A percentile compares a stretch with the other conserved stretches of the same genome.
Conservation (phyloP, 495 filamentous ascomycete species). For the Delitschia confertaspora region DNA sequence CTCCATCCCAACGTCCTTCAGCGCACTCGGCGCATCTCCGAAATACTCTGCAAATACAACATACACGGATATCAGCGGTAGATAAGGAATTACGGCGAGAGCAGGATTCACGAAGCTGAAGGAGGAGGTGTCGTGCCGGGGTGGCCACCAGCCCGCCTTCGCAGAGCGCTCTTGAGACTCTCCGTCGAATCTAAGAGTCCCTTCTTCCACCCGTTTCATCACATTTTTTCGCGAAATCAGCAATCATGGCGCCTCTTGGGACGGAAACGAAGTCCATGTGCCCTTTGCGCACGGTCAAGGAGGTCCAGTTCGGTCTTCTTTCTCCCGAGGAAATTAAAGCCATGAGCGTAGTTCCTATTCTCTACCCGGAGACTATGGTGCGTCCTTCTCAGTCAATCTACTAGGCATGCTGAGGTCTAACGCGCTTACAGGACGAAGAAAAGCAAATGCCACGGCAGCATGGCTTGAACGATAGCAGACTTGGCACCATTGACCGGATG, state of each 20-base stretch:
- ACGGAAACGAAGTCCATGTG: constrained; percentile 56
- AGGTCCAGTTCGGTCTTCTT: constrained; percentile 96
- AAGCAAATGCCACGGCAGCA: constrained; percentile 75
- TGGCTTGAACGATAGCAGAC: constrained; percentile 85
- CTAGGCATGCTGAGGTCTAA: constrained; percentile 1
- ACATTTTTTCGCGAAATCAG: constrained; percentile 16
- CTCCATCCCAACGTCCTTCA: constrained; percentile 10
- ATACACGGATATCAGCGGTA: too few species aligned
- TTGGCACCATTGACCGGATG: constrained; percentile 89
- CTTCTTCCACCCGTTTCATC: neutral
- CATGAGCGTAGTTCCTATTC: constrained; percentile 87
- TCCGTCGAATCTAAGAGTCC: neutral
- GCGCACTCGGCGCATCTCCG: constrained; percentile 20
- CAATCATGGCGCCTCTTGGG: constrained; percentile 80
- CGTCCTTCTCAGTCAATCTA: constrained; percentile 22
- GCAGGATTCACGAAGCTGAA: too few species aligned
- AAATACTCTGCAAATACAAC: too few species aligned
- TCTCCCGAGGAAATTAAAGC: constrained; percentile 96
- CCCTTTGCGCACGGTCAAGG: constrained; percentile 88
- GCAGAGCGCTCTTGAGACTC: neutral
- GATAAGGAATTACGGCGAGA: too few species aligned
- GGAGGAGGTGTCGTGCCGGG: constrained; percentile 15
- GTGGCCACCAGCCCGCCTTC: constrained; percentile 19
- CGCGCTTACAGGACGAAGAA: constrained; percentile 60
- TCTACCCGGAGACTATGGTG: constrained; percentile 95